Percentiles rank a stretch among this genome's conserved stretches.
Evolutionary conservation across 75 land plant species (phyloP).

Genomic region (Cupressus sempervirens): DNA sequence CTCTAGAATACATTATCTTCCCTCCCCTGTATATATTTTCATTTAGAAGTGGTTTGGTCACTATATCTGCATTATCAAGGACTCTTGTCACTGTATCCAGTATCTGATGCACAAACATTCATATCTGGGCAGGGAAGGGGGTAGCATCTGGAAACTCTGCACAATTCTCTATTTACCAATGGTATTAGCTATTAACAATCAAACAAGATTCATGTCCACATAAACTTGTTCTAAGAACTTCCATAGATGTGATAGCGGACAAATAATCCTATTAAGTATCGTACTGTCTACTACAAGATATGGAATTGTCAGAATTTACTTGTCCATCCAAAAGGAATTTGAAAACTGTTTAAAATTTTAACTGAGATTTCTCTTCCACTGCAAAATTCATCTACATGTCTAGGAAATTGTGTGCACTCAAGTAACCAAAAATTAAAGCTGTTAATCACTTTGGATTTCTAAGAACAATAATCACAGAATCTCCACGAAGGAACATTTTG

Average conservation of each 20-base stretch:
- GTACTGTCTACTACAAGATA: background rate
- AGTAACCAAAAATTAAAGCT: background rate
- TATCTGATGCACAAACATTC: no score
- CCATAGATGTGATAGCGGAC: background rate
- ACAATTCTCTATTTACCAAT: background rate
- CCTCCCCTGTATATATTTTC: no score
- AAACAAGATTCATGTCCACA: background rate
- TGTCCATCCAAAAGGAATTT: background rate
- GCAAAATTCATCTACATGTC: background rate
- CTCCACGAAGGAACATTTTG: slow-evolving; percentile 96
- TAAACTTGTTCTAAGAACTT: background rate
- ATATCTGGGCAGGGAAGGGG: no score
- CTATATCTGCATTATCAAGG: no score
- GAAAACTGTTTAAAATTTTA: background rate
- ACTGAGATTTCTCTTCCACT: background rate
- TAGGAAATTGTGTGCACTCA: background rate
- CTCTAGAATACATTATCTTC: no score
- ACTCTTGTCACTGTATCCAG: no score
- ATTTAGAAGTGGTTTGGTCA: no score
- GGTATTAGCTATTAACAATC: background rate
- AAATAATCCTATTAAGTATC: background rate
- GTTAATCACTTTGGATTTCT: slow-evolving; percentile 51
- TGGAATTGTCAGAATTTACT: background rate
- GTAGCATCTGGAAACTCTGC: background rate
- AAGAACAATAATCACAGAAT: slow-evolving; percentile 93